Conservation (phyloP, 2,329 filamentous ascomycete species). For the Venturia pyrina region DNA sequence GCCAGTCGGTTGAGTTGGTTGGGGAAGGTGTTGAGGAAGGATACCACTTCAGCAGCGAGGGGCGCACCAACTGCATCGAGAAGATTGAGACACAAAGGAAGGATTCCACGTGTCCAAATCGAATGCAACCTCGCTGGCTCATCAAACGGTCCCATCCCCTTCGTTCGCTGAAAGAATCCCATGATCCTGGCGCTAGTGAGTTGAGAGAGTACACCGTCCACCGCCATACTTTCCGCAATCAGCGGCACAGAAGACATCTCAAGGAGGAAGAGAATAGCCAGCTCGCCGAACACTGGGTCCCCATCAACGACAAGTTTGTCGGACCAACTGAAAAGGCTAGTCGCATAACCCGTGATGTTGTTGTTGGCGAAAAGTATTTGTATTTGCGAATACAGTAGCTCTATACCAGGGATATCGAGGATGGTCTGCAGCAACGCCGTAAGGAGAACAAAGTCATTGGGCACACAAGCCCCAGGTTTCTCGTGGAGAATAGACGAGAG, state of each 20-base stretch:
- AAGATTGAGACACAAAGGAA: conserved; percentile 83
- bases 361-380: conserved; percentile 43
- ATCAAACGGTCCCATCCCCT: conserved; percentile 69
- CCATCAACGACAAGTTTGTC: conserved; percentile 59
- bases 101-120: conserved; percentile 81
- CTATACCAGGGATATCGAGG: conserved; percentile 66
- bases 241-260: conserved; percentile 72
- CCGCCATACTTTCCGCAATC: conserved; percentile 81
- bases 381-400: conserved; percentile 45
- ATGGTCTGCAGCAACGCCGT: conserved; percentile 82
- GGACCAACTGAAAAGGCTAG: conserved; percentile 87
- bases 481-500: conserved; percentile 78
- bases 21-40: conserved; percentile 84
- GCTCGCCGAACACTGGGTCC: conserved; percentile 86
- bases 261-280: conserved; percentile 80
- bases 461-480: conserved; percentile 51
- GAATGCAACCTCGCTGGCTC: conserved; percentile 67
- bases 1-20: conserved; percentile 64
- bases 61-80: conserved; percentile 71
- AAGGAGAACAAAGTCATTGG: conserved; percentile 76
- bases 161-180: conserved; percentile 58
- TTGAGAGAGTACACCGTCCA: conserved; percentile 72
- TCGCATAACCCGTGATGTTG: conserved; percentile 68
- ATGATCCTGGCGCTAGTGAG: conserved; percentile 71
- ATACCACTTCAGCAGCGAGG: conserved; percentile 72